A percentile compares a stretch with the other conserved stretches of the same genome.
Conservation (phyloP, 805 yeast species). For the Lipomyces starkeyi region DNA sequence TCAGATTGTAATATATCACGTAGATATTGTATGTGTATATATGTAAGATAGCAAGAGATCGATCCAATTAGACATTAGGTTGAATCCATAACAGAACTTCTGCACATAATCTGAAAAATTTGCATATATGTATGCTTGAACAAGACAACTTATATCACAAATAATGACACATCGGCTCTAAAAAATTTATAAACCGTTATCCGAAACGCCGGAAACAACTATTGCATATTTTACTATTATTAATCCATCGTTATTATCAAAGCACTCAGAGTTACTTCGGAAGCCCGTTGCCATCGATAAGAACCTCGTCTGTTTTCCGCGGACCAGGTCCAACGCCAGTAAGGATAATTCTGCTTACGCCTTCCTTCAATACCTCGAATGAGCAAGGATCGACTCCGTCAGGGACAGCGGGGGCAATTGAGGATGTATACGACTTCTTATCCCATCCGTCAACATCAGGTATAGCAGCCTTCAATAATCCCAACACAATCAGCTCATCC, state of each 20-base stretch:
- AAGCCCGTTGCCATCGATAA: slow-evolving; percentile 64
- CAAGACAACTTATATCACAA: neutral
- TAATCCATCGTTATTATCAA: neutral
- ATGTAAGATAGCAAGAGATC: neutral
- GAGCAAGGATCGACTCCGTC: slow-evolving; percentile 49
- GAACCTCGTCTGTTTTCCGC: slow-evolving; percentile 58
- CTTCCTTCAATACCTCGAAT: slow-evolving; percentile 62
- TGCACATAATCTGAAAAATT: neutral
- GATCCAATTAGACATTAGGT: neutral
- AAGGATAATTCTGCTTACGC: slow-evolving; percentile 82
- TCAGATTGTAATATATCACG: neutral
- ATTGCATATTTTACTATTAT: neutral
- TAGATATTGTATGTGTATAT: neutral
- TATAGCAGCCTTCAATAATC: slow-evolving; percentile 68
- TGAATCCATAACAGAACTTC: neutral
- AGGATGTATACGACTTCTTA: slow-evolving; percentile 45
- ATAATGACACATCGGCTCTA: neutral
- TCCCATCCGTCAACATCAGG: slow-evolving; percentile 73
- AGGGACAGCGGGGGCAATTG: slow-evolving; percentile 41
- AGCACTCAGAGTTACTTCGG: slow-evolving; percentile 52
- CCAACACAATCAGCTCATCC: slow-evolving; percentile 75
- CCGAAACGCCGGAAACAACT: slow-evolving; percentile 1
- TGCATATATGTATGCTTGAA: neutral
- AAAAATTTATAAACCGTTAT: neutral
- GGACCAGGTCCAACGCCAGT: slow-evolving; percentile 93